Evolutionary conservation across 192 early-diverging fungal species (phyloP).

Genomic region (Linnemannia elongata): DNA sequence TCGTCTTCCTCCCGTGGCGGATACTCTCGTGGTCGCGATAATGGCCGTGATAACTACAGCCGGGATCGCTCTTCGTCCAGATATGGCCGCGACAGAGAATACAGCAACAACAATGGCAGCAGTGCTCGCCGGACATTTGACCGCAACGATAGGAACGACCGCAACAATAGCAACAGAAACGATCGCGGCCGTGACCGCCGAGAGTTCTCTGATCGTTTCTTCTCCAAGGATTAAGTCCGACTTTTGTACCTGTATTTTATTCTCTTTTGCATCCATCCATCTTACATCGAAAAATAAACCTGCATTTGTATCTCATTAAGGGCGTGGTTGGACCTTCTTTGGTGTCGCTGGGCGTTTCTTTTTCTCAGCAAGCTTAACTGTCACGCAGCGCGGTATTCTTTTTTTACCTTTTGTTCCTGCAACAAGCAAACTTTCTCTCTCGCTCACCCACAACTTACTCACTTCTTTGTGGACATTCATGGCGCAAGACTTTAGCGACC

Average conservation of each 20-base stretch:
- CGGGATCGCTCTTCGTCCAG: slow-evolving; percentile 9
- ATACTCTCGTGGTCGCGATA: slow-evolving; percentile 12
- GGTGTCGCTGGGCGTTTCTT: background rate
- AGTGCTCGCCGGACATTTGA: too few relatives aligned
- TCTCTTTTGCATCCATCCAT: background rate
- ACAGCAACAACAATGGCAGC: background rate
- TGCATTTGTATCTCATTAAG: background rate
- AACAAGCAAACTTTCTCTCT: background rate
- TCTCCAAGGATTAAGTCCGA: slow-evolving; percentile 30
- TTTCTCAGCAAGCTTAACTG: background rate
- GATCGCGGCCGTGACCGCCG: slow-evolving; percentile 6
- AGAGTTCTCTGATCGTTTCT: slow-evolving; percentile 23
- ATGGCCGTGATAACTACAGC: slow-evolving; percentile 19
- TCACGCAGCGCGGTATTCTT: background rate
- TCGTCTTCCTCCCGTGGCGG: slow-evolving; percentile 11
- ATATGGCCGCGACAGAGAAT: slow-evolving; percentile 18
- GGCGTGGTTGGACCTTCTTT: background rate
- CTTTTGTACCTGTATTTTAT: background rate
- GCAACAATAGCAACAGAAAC: slow-evolving; percentile 17
- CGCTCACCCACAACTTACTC: background rate
- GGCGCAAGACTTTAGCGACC: slow-evolving; percentile 52
- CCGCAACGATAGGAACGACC: slow-evolving; percentile 1
- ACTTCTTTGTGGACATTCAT: slow-evolving; percentile 3
- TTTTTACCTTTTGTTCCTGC: too few relatives aligned
- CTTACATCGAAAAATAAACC: background rate